Conservation (phyloP, 2,329 filamentous ascomycete genomes). For the Alternaria panax region DNA sequence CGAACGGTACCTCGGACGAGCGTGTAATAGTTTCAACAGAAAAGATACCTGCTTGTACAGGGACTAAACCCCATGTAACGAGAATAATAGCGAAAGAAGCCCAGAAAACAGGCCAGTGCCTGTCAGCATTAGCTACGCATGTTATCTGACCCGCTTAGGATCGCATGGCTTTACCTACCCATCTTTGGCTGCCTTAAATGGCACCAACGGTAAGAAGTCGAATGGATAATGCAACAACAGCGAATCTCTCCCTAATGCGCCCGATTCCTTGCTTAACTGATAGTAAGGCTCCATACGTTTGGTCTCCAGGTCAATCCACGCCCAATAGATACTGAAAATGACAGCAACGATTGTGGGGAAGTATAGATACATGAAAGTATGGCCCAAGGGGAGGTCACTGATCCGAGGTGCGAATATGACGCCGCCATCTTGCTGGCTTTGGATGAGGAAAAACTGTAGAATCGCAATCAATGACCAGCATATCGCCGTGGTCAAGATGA, state of each 20-base stretch:
- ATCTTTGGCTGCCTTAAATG: neutral
- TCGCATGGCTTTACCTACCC: neutral
- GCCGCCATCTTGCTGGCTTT: slow-evolving; percentile 54
- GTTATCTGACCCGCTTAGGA: neutral
- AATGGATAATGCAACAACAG: slow-evolving; percentile 64
- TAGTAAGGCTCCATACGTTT: slow-evolving; percentile 68
- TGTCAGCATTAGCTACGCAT: slow-evolving; percentile 21
- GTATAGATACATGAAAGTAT: slow-evolving; percentile 59
- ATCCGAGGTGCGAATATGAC: slow-evolving; percentile 50
- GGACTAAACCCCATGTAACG: slow-evolving; percentile 64
- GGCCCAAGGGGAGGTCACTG: slow-evolving; percentile 49
- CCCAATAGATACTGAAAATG: slow-evolving; percentile 64
- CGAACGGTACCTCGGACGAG: slow-evolving; percentile 8
- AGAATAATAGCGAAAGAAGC: slow-evolving; percentile 55
- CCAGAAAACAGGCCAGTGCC: slow-evolving; percentile 63
- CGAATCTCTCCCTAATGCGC: slow-evolving; percentile 56
- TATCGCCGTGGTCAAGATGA: slow-evolving; percentile 21
- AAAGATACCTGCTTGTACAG: slow-evolving; percentile 64
- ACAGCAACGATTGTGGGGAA: slow-evolving; percentile 63
- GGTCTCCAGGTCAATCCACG: slow-evolving; percentile 66
- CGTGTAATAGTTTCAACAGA: slow-evolving; percentile 44
- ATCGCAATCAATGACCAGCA: slow-evolving; percentile 49
- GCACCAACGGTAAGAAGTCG: slow-evolving; percentile 55
- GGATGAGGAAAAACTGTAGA: slow-evolving; percentile 56
- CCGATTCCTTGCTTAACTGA: slow-evolving; percentile 59